Base-by-base conservation (phyloP, 2,329 filamentous ascomycete genomes). In the Aspergillus felis region DNA sequence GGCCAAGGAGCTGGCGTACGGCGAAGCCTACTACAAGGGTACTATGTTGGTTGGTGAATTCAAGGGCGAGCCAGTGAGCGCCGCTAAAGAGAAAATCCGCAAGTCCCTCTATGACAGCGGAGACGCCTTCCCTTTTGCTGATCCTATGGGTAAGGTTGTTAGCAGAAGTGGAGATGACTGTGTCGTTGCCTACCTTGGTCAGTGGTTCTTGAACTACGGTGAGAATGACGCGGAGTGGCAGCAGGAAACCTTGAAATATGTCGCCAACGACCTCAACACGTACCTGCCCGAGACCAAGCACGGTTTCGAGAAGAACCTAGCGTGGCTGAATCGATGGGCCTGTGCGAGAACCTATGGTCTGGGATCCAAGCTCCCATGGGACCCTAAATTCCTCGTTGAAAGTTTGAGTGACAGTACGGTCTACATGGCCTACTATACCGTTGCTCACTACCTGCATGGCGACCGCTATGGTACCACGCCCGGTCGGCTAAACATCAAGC, bases 191-290 rank as follows among this genome's bases (percentile, higher is more conserved):
- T 87, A 93, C 64, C 87, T 97, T 70, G 93, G 97, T 67, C 94
- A 99, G 77, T 99, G 94, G 92, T 99, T 96, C 78, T 81, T 99
- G 67, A 93, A 97, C 77, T 99, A 99, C 70, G 94, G 94, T 61
- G 90, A 92, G 76, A 90, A 91, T 61, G 85, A 87, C 66, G 77
- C 79, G 47, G 83, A 87, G 51, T 97, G 94, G 94, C 90, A 90
- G 70, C 78, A 89, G 61, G 81, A 84, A 47, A 91, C 89, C 14
- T 80, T 92, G 54, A 82, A 87, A 64, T 87, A 89, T 71, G 86
- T 96, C 50, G 83, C 84, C 55, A 86, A 87, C 69, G 83, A 81
- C 56, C 78, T 97, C 60, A 90, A 97, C 75, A 90, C 90, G 7
- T 97, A 90, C 78, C 85, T 82, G n/a, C 73, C 80, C 32, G 90